Percentiles rank a stretch among this genome's conserved stretches.
These are phyloP conservation scores for Phytophthora tentaculata DNA, from an alignment of 352 stramenopile species.

Conservation along the genomic window DNA sequence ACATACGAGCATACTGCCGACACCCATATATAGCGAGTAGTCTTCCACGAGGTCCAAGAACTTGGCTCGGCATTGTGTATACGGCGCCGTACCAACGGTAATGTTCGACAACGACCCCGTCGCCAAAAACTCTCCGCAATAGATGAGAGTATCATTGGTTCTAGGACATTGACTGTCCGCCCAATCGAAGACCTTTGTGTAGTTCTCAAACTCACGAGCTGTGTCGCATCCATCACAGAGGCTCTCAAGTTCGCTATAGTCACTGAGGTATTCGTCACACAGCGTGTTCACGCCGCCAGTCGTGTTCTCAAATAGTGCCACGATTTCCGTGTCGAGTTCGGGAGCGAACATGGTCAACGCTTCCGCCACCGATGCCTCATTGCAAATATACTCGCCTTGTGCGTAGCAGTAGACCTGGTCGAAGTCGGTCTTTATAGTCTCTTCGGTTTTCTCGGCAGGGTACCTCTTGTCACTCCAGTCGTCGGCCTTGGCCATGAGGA, in stretches of 20 bases:
- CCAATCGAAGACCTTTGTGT: conserved; percentile 81
- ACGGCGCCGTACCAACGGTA: conserved; percentile 49
- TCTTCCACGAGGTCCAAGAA: conserved; percentile 56
- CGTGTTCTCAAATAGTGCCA: conserved; percentile 41
- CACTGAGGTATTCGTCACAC: conserved; percentile 51
- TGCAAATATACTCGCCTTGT: conserved; percentile 76
- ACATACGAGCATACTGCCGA: conserved; percentile 47
- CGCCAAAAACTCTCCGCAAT: conserved; percentile 65
- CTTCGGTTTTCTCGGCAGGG: conserved; percentile 55
- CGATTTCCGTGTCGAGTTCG: conserved; percentile 32
- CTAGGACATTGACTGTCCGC: conserved; percentile 78
- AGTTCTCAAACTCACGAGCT: conserved; percentile 66
- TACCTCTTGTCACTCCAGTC: conserved; percentile 57
- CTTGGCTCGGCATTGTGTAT: conserved; percentile 51
- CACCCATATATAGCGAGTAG: conserved; percentile 44
- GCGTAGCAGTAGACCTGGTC: conserved; percentile 78
- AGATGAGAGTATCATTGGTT: conserved; percentile 55
- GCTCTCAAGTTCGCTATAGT: conserved; percentile 44
- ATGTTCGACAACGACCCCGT: conserved; percentile 32
- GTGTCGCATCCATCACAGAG: conserved; percentile 59
- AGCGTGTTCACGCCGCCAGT: conserved; percentile 62
- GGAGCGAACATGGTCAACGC: conserved; percentile 58
- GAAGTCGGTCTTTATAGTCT: conserved; percentile 59
- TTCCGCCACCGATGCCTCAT: conserved; percentile 50
- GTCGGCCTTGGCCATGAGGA: conserved; percentile 45